Base-by-base conservation (phyloP, 2,329 filamentous ascomycete species). In the Proliferodiscus dingleyae region DNA sequence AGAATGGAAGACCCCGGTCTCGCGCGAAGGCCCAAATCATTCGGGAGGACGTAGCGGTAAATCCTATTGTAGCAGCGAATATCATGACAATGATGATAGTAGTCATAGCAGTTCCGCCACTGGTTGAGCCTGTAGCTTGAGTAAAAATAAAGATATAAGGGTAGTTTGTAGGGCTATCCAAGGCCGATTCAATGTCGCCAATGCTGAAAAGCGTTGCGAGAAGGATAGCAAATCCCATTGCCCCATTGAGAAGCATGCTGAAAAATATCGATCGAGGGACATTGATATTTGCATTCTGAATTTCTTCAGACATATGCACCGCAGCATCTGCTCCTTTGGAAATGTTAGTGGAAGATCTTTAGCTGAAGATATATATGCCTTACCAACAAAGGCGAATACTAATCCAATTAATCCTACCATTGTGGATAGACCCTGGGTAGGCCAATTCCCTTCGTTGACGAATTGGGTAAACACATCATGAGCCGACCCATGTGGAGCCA, bases 191-290 rank as follows among this genome's bases (percentile, higher is more conserved):
- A 11, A 66, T 55, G 5, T 61, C 60, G 1, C 56, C 64, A 29
- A 65, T 56, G 3, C 63, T 61, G 7, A 66, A 64, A 19, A 60
- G 50, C 19, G 61, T 58, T 2, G 61, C 59, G 13, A 66, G 38
- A 2, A 66, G 45, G 16, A 65, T 46, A 18, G 62, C 45, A 49
- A 75, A 68, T 3, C 71, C 72, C 2, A 74, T 59, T 2, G 52
- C 53, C 3, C 71, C 73, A 46, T 75, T 75, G 47, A 75, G 62
- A 13, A 68, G 41, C 37, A 72, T 65, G 2, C 68, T 69, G 19
- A 64, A 64, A n/a, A 75, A 61, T 53, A 76, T 73, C 4, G 68
- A 67, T 47, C 64, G 57, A 4, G 72, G 73, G 2, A 75, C 67
- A 36, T 69, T 65, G 11, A 66, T 53, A 2, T 69, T 64, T 0